Base-by-base conservation (phyloP, 306 rosid genomes). In the Sphenostylis stenocarpa region DNA sequence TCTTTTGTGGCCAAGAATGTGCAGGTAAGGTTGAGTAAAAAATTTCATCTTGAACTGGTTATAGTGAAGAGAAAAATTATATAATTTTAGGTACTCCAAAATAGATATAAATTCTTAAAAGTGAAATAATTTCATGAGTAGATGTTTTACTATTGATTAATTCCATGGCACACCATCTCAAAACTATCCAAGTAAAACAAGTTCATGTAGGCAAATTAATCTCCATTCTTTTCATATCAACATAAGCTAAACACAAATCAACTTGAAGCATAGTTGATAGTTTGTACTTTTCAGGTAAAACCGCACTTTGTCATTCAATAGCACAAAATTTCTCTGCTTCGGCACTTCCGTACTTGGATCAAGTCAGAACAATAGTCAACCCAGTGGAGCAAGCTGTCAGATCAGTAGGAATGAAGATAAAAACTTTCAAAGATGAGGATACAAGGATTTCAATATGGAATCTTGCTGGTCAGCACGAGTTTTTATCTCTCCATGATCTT, bases 1-100 rank as follows among this genome's bases (percentile, higher is more conserved):
- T 92, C 88, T 86, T 96, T 84, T 96, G 97, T 73, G 98, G 98
- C 15, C 98, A 91, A 88, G 97, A 96, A 79, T 82, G 75, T 86
- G 96, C 97, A 77, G 98, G 97, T 87, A 82, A 49, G 76, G 15
- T 73, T 43, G 34, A 72, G 53, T 36, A 38, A 10, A 26, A n/a
- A 6, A 23, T 44, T 73, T 67, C 33, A 19, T 66, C 19, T 69
- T 28, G 26, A 69, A 36, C 15, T 53, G 20, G 28, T 10, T 20
- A 51, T 51, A 51, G 26, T 51, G 60, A 5, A 52, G 0, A 51
- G 57, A 19, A 51, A 51, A 51, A 19, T 8, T 51, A 15, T 20
- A 20, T 52, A 52, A 52, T 17, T 52, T 7, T 52, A 52, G 14
- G 9, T 8, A 51, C 26, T 51, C 12, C 24, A 51, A 52, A 23